Conservation (phyloP, 805 yeast species). For the Naumovozyma baii region DNA sequence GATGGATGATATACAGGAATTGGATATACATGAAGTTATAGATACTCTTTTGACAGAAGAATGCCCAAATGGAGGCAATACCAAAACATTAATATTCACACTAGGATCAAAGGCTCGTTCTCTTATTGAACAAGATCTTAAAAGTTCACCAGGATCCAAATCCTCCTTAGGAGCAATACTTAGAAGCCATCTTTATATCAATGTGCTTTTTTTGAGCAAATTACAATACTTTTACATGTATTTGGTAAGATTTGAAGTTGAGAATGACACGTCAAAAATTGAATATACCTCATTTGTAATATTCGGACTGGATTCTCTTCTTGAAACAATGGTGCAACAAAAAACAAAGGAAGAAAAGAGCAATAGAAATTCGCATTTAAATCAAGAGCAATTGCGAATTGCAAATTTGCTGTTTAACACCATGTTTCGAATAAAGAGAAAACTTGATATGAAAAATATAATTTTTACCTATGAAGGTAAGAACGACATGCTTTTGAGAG, state of each 20-base stretch:
- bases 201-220: constrained; percentile 23
- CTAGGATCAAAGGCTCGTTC: constrained; percentile 20
- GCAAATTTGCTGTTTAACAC: constrained; percentile 19
- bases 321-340: constrained; percentile 3
- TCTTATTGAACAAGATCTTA: constrained; percentile 15
- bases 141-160: constrained; percentile 6
- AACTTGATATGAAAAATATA: constrained; percentile 11
- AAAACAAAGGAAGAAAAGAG: not conserved
- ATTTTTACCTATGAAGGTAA: constrained; percentile 6
- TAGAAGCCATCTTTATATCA: constrained; percentile 11
- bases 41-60: constrained; percentile 4
- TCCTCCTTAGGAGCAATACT: constrained; percentile 14
- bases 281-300: constrained; percentile 18
- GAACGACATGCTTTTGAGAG: constrained; percentile 1
- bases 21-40: constrained; percentile 5
- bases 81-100: constrained; percentile 17
- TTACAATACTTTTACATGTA: constrained; percentile 29
- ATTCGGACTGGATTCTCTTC: constrained; percentile 22
- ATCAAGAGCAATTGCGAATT: constrained; percentile 9
- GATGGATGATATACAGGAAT: not conserved
- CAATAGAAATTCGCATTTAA: not conserved
- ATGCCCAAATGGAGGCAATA: not conserved
- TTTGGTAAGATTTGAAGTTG: constrained; percentile 25
- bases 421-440: constrained; percentile 15
- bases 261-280: constrained; percentile 6